Evolutionary conservation across 257 asterid genomes (phyloP).

Genomic region (Nicotiana otophora): DNA sequence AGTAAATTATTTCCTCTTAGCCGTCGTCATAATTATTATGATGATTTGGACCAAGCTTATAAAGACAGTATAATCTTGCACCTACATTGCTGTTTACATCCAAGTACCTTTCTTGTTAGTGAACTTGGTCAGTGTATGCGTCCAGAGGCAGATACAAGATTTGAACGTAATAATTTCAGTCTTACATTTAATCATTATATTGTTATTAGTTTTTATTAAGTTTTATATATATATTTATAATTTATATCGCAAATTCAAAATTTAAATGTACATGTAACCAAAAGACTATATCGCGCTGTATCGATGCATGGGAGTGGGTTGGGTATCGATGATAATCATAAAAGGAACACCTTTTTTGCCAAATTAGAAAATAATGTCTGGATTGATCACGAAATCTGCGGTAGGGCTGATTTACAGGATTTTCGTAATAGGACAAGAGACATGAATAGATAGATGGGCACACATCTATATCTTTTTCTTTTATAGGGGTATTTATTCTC

Average conservation of each 20-base stretch:
- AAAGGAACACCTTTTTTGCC: not conserved
- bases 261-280: too few relatives aligned
- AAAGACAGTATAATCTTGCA: not conserved
- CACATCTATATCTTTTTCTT: not conserved
- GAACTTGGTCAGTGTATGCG: not conserved
- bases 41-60: too few relatives aligned
- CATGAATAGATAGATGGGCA: not conserved
- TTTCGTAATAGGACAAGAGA: not conserved
- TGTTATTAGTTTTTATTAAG: too few relatives aligned
- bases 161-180: too few relatives aligned
- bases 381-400: not conserved
- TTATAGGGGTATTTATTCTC: not conserved
- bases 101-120: not conserved
- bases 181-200: too few relatives aligned
- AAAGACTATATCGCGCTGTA: too few relatives aligned
- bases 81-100: not conserved
- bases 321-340: not conserved
- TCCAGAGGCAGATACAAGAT: too few relatives aligned
- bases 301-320: too few relatives aligned
- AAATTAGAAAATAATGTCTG: not conserved
- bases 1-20: too few relatives aligned
- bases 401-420: not conserved
- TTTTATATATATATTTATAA: too few relatives aligned
- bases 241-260: too few relatives aligned
- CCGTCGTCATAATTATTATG: not conserved